phyloP scores from a whole-genome alignment of 176 grass and related monocot genomes.

The Lolium perenne region DNA sequence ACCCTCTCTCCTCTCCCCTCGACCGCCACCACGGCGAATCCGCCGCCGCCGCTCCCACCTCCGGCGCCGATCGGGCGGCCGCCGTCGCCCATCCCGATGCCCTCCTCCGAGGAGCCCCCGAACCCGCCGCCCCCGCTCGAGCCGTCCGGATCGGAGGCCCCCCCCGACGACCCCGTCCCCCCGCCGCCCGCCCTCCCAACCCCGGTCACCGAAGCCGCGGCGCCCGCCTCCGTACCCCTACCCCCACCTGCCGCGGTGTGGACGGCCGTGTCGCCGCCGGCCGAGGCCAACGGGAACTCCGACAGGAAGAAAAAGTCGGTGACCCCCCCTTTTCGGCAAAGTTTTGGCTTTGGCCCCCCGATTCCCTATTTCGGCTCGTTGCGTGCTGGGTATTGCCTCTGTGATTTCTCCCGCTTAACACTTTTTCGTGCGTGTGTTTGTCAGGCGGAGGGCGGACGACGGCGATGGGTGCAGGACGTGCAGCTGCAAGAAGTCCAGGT shows the following conservation, averaged over 20 bases:
- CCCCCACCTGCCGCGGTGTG: neutral
- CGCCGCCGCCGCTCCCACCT: slow-evolving; percentile 28
- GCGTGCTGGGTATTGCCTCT: neutral
- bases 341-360: neutral
- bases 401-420: neutral
- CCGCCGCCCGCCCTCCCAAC: neutral
- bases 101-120: slow-evolving; percentile 8
- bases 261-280: slow-evolving; percentile 7
- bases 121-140: slow-evolving; percentile 11
- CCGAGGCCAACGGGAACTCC: slow-evolving; percentile 51
- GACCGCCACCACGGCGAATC: slow-evolving; percentile 50
- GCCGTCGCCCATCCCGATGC: slow-evolving; percentile 45
- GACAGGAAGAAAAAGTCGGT: slow-evolving; percentile 63
- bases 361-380: slow-evolving; percentile 45
- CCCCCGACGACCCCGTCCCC: slow-evolving; percentile 25
- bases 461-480: slow-evolving; percentile 57
- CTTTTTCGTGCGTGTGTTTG: neutral
- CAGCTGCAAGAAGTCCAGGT: slow-evolving; percentile 77
- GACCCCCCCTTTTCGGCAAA: slow-evolving; percentile 16
- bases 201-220: neutral
- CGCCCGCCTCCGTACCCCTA: neutral
- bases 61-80: slow-evolving; percentile 41
- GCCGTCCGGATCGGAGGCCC: slow-evolving; percentile 51
- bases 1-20: slow-evolving; percentile 10
- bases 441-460: slow-evolving; percentile 59